Percentiles rank a stretch among this genome's conserved stretches.
Evolutionary conservation across 257 asterid genomes (phyloP).

Genomic region (Avicennia marina): DNA sequence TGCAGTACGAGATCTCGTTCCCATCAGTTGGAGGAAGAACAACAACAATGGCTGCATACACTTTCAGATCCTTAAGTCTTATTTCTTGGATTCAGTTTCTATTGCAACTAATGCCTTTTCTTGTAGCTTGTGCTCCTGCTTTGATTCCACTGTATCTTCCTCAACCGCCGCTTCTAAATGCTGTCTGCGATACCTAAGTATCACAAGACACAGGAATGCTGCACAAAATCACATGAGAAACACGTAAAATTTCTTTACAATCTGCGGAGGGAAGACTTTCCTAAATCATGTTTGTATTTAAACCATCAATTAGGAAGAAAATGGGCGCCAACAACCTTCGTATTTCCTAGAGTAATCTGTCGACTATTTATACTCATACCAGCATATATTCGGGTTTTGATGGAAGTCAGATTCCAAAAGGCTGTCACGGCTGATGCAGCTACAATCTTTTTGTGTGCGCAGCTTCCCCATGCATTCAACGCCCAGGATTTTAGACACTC

Average conservation of each 20-base stretch:
- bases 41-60: no score
- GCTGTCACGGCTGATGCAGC: slow-evolving; percentile 67
- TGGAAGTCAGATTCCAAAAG: slow-evolving; percentile 80
- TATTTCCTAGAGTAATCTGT: no score
- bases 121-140: no score
- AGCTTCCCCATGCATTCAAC: slow-evolving; percentile 62
- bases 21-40: no score
- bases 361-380: slow-evolving; percentile 33
- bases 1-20: no score
- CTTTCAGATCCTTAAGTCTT: no score
- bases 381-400: slow-evolving; percentile 70
- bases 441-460: slow-evolving; percentile 75
- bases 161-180: slow-evolving; percentile 27
- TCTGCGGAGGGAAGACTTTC: no score
- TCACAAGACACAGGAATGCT: slow-evolving; percentile 79
- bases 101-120: no score
- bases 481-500: slow-evolving; percentile 37
- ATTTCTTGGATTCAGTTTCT: no score
- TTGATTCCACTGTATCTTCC: slow-evolving; percentile 20
- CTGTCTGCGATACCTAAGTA: slow-evolving; percentile 68
- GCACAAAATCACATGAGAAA: slow-evolving; percentile 31
- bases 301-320: no score
- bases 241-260: not conserved
- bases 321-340: no score
- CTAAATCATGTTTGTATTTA: no score